A percentile compares a stretch with the other conserved stretches of the same genome.
phyloP scores from a whole-genome alignment of 2,329 filamentous ascomycete genomes.

The Aspergillus udagawae region DNA sequence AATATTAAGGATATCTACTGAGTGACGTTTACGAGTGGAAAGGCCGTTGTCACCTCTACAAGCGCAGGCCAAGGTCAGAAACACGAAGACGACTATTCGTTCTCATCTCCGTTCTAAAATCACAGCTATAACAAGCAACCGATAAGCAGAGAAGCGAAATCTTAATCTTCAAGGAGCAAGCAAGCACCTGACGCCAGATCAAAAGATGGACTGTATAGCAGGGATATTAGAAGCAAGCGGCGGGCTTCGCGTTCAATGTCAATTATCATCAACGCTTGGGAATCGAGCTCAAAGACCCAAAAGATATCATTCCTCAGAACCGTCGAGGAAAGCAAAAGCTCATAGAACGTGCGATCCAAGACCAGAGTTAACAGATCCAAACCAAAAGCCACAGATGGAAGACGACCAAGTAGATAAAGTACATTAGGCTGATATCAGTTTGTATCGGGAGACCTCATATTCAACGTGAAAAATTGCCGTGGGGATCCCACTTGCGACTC shows the following conservation, averaged over 20 bases:
- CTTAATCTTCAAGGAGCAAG: constrained; percentile 19
- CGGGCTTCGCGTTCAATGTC: constrained; percentile 1
- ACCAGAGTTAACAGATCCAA: background rate
- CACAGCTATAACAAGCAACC: constrained; percentile 5
- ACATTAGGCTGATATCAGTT: constrained; percentile 24
- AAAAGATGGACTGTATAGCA: constrained; percentile 26
- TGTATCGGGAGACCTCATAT: constrained; percentile 6
- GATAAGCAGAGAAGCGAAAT: constrained; percentile 16
- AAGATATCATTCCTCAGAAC: constrained; percentile 8
- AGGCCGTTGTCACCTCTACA: background rate
- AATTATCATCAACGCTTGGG: constrained; percentile 13
- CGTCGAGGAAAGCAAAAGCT: constrained; percentile 4
- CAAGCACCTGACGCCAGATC: constrained; percentile 27
- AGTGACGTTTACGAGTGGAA: background rate
- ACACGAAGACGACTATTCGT: background rate
- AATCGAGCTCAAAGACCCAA: constrained; percentile 16
- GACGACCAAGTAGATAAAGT: constrained; percentile 27
- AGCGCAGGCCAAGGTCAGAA: background rate
- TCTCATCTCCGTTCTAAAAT: background rate
- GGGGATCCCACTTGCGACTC: background rate
- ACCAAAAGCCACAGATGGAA: constrained; percentile 10
- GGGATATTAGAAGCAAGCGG: constrained; percentile 32
- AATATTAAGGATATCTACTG: background rate
- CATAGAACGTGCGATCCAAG: constrained; percentile 8
- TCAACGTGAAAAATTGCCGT: constrained; percentile 2